Evolutionary conservation across 352 stramenopile species (phyloP).

Genomic region (Lagenidium sp.): DNA sequence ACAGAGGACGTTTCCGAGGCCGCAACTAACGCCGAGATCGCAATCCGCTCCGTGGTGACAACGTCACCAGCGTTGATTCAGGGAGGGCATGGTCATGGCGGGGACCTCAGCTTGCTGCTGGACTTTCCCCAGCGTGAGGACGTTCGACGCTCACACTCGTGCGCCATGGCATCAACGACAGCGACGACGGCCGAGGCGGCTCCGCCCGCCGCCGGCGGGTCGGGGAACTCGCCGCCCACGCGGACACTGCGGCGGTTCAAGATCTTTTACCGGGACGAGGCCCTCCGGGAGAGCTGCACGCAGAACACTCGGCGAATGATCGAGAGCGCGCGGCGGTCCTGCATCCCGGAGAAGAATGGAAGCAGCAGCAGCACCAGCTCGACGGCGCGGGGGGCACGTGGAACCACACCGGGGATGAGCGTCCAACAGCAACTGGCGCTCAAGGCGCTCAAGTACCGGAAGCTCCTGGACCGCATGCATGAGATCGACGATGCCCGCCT

Average conservation of each 20-base stretch:
- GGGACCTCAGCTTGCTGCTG: neutral
- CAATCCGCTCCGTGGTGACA: too few relatives aligned
- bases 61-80: too few relatives aligned
- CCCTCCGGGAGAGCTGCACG: constrained; percentile 12
- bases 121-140: constrained; percentile 2
- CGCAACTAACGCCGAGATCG: too few relatives aligned
- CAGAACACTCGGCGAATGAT: constrained; percentile 23
- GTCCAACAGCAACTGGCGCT: constrained; percentile 22
- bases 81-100: neutral
- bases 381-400: neutral
- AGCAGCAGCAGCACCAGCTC: neutral
- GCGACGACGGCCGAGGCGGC: too few relatives aligned
- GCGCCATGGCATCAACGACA: neutral
- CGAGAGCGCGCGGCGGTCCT: constrained; percentile 4
- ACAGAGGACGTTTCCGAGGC: neutral
- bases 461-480: constrained; percentile 14
- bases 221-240: neutral
- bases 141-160: constrained; percentile 6
- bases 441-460: constrained; percentile 26
- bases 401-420: neutral
- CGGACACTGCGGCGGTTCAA: constrained; percentile 8
- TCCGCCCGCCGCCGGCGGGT: neutral
- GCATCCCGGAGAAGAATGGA: too few relatives aligned
- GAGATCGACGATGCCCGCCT: constrained; percentile 18
- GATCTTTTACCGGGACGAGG: constrained; percentile 21